A percentile compares a stretch with the other conserved stretches of the same genome.
phyloP scores from a whole-genome alignment of 2,329 filamentous ascomycete species.

The Sporothrix variecibatus region DNA sequence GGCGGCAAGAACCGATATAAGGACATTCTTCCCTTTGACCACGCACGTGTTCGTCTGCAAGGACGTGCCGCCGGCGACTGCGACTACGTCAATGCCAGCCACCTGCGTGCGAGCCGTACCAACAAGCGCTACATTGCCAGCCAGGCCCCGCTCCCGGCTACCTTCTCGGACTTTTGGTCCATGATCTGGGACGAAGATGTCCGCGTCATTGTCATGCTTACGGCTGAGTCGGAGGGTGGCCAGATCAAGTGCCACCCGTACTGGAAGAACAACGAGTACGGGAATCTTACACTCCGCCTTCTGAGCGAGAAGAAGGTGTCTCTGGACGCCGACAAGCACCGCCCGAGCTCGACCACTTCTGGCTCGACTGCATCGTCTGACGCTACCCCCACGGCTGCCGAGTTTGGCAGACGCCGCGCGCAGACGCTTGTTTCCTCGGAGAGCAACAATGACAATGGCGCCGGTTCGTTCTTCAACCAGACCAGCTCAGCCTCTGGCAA shows the following conservation, averaged over 20 bases:
- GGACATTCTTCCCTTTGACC: conserved; percentile 95
- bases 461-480: background rate
- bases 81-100: conserved; percentile 95
- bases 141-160: conserved; percentile 88
- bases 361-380: conserved; percentile 25
- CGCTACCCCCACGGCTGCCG: background rate
- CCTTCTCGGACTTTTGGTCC: conserved; percentile 88
- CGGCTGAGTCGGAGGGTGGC: conserved; percentile 88
- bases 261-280: conserved; percentile 80
- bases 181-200: conserved; percentile 97
- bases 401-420: conserved; percentile 21
- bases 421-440: conserved; percentile 46
- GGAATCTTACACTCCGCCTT: conserved; percentile 70
- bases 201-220: conserved; percentile 93
- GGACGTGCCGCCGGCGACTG: conserved; percentile 67
- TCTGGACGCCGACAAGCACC: conserved; percentile 65
- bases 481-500: conserved; percentile 30
- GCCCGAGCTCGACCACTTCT: conserved; percentile 41
- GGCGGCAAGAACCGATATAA: conserved; percentile 96
- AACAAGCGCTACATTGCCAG: conserved; percentile 95
- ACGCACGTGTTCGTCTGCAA: conserved; percentile 80
- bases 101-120: conserved; percentile 76
- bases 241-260: conserved; percentile 95
- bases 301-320: conserved; percentile 82
- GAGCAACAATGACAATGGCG: conserved; percentile 27